These are phyloP conservation scores for Phoenix roebelenii DNA, from an alignment of 176 grass and related monocot species.

Conservation along the genomic window DNA sequence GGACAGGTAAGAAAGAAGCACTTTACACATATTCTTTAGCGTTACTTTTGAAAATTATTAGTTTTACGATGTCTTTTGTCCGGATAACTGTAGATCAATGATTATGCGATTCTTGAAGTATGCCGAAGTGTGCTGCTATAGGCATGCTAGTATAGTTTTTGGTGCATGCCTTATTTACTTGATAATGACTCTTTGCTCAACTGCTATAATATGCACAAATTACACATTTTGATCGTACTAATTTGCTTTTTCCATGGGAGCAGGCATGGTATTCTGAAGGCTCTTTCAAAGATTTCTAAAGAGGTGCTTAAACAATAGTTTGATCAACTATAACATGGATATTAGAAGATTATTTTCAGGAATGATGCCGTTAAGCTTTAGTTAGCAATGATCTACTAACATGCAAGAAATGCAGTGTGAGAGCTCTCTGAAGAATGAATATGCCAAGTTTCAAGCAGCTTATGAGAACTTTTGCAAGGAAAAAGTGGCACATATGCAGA, in stretches of 20 bases:
- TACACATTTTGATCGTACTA: slow-evolving; percentile 11
- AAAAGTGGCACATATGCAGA: slow-evolving; percentile 60
- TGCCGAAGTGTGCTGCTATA: too few species aligned
- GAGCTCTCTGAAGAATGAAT: slow-evolving; percentile 71
- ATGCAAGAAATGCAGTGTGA: slow-evolving; percentile 55
- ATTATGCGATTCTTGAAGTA: too few species aligned
- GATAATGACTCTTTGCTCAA: neutral
- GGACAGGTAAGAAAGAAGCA: slow-evolving; percentile 44
- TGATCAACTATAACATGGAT: slow-evolving; percentile 1
- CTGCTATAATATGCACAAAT: slow-evolving; percentile 11
- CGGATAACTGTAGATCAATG: too few species aligned
- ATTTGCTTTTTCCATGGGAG: slow-evolving; percentile 6
- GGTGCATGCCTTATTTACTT: too few species aligned
- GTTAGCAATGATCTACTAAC: slow-evolving; percentile 13
- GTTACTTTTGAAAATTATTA: neutral
- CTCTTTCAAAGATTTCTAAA: slow-evolving; percentile 73
- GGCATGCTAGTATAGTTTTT: too few species aligned
- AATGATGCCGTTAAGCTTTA: neutral
- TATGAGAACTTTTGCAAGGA: slow-evolving; percentile 82
- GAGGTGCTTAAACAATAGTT: slow-evolving; percentile 41
- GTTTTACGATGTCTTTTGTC: too few species aligned
- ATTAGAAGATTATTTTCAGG: too few species aligned
- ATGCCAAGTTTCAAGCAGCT: slow-evolving; percentile 60
- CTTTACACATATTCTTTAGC: slow-evolving; percentile 5
- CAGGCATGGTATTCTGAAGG: slow-evolving; percentile 82